phyloP scores from a whole-genome alignment of 2,329 filamentous ascomycete genomes.

The Tolypocladium pustulatum region DNA sequence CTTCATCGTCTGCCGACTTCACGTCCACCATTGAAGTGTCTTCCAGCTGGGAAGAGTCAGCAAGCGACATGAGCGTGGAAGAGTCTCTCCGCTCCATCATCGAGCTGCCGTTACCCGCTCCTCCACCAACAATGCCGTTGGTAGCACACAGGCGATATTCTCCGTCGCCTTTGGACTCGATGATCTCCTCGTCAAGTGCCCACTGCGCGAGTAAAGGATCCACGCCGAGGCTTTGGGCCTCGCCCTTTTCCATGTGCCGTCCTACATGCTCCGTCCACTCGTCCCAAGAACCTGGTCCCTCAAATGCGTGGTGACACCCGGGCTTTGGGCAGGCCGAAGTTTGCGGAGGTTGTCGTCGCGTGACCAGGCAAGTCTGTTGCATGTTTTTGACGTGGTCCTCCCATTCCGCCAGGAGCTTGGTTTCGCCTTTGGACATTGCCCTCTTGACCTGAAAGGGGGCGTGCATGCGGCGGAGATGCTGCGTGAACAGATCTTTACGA shows the following conservation, averaged over 20 bases:
- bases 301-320: constrained; percentile 63
- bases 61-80: constrained; percentile 8
- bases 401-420: constrained; percentile 51
- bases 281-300: constrained; percentile 70
- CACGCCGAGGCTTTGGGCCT: constrained; percentile 45
- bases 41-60: constrained; percentile 8
- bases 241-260: constrained; percentile 71
- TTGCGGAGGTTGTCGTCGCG: constrained; percentile 58
- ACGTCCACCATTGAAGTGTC: constrained; percentile 13
- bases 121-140: constrained; percentile 14
- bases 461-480: constrained; percentile 92
- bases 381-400: constrained; percentile 58
- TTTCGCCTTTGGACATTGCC: constrained; percentile 45
- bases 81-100: constrained; percentile 17
- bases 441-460: constrained; percentile 56
- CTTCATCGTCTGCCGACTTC: constrained; percentile 14
- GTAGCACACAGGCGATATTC: constrained; percentile 39
- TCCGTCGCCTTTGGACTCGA: constrained; percentile 44
- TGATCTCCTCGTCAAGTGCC: constrained; percentile 54
- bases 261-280: constrained; percentile 89
- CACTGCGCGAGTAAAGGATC: constrained; percentile 48
- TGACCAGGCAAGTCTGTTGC: constrained; percentile 63
- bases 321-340: constrained; percentile 59
- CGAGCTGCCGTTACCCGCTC: constrained; percentile 2
- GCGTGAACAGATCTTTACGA: constrained; percentile 89